Percentiles rank a stretch among this genome's conserved stretches.
phyloP scores from a whole-genome alignment of 257 asterid genomes.

The Haberlea rhodopensis region DNA sequence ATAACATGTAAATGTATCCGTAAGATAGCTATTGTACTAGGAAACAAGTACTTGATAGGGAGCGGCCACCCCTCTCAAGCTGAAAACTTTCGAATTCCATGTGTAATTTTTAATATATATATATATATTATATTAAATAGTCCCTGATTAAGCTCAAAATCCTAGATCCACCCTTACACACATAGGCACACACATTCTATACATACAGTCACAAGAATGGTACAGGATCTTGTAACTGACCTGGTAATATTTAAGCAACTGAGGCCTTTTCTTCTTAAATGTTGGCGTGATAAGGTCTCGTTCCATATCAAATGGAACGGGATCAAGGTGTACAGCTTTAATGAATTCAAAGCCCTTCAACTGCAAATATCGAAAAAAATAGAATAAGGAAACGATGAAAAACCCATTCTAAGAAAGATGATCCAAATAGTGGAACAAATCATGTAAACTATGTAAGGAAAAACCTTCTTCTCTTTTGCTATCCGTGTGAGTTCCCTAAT shows the following conservation, averaged over 20 bases:
- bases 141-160: no score
- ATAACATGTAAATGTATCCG: no score
- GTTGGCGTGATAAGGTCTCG: slow-evolving; percentile 94
- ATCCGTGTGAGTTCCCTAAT: slow-evolving; percentile 63
- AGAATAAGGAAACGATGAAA: slow-evolving; percentile 17
- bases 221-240: slow-evolving; percentile 30
- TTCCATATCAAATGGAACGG: slow-evolving; percentile 89
- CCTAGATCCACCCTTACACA: no score
- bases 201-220: no score
- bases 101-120: no score
- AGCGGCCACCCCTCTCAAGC: no score
- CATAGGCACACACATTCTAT: no score
- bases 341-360: slow-evolving; percentile 85
- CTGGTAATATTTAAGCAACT: slow-evolving; percentile 81
- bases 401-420: background rate
- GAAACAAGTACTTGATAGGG: no score
- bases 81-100: no score
- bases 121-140: no score
- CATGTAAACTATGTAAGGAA: background rate
- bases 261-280: slow-evolving; percentile 93
- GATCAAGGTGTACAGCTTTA: slow-evolving; percentile 86
- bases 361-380: slow-evolving; percentile 40
- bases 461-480: slow-evolving; percentile 81
- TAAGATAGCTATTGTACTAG: no score
- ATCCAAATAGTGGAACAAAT: slow-evolving; percentile 9